A percentile compares a stretch with the other conserved stretches of the same genome.
phyloP scores from a whole-genome alignment of 352 stramenopile genomes.

The Phytophthora palmivora region DNA sequence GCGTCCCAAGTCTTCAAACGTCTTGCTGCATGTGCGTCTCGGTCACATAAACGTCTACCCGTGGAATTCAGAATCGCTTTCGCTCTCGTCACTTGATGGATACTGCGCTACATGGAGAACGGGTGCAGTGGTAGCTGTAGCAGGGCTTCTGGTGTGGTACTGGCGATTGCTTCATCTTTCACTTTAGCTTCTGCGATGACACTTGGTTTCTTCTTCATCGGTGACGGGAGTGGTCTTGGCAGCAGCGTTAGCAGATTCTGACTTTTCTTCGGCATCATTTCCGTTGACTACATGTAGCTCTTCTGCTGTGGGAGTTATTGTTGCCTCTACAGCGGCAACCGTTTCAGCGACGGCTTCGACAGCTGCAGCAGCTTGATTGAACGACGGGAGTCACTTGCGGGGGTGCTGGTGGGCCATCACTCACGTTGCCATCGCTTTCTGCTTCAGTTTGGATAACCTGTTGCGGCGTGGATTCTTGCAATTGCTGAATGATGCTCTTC shows the following conservation, averaged over 20 bases:
- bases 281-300: conserved; percentile 9
- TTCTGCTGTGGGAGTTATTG: conserved; percentile 1
- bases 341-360: conserved; percentile 13
- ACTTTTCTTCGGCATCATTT: conserved; percentile 23
- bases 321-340: conserved; percentile 19
- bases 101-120: conserved; percentile 25
- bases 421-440: conserved; percentile 41
- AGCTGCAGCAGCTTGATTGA: conserved; percentile 9
- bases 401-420: conserved; percentile 48
- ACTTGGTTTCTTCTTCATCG: conserved; percentile 11
- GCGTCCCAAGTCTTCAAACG: conserved; percentile 35
- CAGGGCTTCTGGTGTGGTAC: conserved; percentile 5
- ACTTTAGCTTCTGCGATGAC: conserved; percentile 4
- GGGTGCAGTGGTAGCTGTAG: conserved; percentile 2
- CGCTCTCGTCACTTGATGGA: conserved; percentile 42
- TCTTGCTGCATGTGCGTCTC: conserved; percentile 19
- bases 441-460: conserved; percentile 24
- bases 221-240: neutral
- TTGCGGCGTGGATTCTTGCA: conserved; percentile 43
- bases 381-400: conserved; percentile 14
- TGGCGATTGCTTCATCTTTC: conserved; percentile 5
- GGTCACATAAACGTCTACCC: conserved; percentile 15
- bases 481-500: conserved; percentile 65
- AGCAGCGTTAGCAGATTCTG: neutral
- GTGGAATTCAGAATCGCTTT: conserved; percentile 40